Base-by-base conservation (phyloP, 768 basidiomycete species). In the Trametopsis cervina region DNA sequence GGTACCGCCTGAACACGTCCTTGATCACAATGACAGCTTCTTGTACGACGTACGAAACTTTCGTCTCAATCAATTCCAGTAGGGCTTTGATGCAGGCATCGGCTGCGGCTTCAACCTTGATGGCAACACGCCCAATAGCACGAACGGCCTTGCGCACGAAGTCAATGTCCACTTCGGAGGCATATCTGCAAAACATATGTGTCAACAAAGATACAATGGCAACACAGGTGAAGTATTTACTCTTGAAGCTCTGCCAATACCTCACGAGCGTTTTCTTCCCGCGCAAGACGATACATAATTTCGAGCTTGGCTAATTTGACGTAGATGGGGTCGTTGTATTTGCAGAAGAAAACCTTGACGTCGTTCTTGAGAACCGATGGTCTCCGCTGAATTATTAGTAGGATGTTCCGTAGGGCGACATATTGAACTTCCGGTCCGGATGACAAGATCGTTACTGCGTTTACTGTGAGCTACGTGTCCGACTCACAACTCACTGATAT, bases 361-460 rank as follows among this genome's bases (percentile, higher is more conserved):
- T 98, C 96, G 67, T 96, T 96, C 67, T 89, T 89, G 36, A 99
- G 72, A 25, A 99, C 90, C 11, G 82, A 67, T 2, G 96, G 93
- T 24, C 96, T 78, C 41, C 95, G 80, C 69, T 98, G 96, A 53
- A 99, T 94, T 63, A 99, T 96, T 41, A 99, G 77, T 42, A 97
- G 75, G 61, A 99, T 98, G 61, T 99, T 99, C 44, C 96, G 83
- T 24, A 99, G 71, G 2, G 92, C 90, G 46, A 99, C 94, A 62
- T 98, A 99, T 75, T 98, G 96, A 2, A 99, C 95, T 68, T 98
- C 96, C 18, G 93, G 90, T 26, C 96, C 95, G 11, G 96, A 98
- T 4, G 96, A 97, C 29, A 99, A 73, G 11, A 98, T 69, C 0
- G 96, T 91, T 20, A 99, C 96, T 97, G 62, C 0, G 18, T 18